Evolutionary conservation across 148 eudicot species (phyloP).

Genomic region (Cornus kousa): DNA sequence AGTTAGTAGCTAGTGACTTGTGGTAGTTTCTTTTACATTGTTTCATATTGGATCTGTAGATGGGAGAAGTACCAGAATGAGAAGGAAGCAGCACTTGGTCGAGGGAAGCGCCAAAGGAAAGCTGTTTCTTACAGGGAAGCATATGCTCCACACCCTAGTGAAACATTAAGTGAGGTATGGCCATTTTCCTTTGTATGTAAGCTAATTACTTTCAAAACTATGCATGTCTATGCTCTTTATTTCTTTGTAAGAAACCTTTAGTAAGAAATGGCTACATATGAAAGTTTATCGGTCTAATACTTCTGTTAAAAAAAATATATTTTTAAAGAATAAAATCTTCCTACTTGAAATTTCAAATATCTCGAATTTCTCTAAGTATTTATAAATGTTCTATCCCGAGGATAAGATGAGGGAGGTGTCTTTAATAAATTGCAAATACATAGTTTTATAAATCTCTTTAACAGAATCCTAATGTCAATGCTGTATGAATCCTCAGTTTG

Average conservation of each 20-base stretch:
- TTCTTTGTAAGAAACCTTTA: background rate
- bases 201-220: background rate
- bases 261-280: background rate
- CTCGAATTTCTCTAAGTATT: background rate
- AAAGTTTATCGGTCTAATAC: background rate
- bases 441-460: background rate
- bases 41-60: conserved; percentile 34
- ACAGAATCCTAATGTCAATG: background rate
- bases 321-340: background rate
- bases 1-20: background rate
- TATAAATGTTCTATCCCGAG: background rate
- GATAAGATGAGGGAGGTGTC: background rate
- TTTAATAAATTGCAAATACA: background rate
- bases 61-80: conserved; percentile 93
- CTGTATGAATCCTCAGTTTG: background rate
- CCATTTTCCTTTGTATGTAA: background rate
- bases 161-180: conserved; percentile 62
- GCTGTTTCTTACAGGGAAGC: conserved; percentile 93
- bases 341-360: background rate
- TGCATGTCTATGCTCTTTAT: conserved; percentile 1
- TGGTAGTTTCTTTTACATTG: background rate
- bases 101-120: conserved; percentile 96
- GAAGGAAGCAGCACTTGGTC: conserved; percentile 96
- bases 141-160: conserved; percentile 65
- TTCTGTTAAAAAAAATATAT: background rate